Conservation (phyloP, 2,329 filamentous ascomycete genomes). For the Penicillium sp. region DNA sequence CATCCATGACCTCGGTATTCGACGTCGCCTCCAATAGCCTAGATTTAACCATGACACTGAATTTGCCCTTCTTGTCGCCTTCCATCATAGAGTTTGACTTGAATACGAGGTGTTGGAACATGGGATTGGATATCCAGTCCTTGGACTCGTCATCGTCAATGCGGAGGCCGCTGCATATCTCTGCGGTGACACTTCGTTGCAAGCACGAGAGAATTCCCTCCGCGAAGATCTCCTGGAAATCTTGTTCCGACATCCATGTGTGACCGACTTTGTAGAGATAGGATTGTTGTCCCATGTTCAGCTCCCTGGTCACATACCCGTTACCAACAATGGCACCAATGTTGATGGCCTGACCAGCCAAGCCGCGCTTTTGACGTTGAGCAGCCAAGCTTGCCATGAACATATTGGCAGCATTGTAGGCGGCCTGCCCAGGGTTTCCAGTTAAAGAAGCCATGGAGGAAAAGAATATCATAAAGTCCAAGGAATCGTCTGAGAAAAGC, state of each 20-base stretch:
- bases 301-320: conserved; percentile 20
- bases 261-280: conserved; percentile 26
- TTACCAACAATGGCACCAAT: conserved; percentile 25
- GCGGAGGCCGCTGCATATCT: conserved; percentile 22
- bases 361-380: conserved; percentile 18
- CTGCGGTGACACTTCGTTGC: conserved; percentile 9
- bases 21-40: conserved; percentile 20
- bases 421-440: conserved; percentile 34
- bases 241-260: conserved; percentile 32
- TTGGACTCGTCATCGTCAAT: conserved; percentile 27
- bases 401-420: conserved; percentile 43
- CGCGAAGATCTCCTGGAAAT: conserved; percentile 34
- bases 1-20: conserved; percentile 9
- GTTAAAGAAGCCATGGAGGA: conserved; percentile 42
- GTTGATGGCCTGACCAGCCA: conserved; percentile 23
- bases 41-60: conserved; percentile 14
- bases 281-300: conserved; percentile 25
- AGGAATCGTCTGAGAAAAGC: conserved; percentile 24
- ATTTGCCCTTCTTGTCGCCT: conserved; percentile 16
- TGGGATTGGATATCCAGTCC: conserved; percentile 23
- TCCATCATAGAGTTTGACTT: conserved; percentile 15
- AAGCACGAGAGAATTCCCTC: conserved; percentile 31
- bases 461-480: conserved; percentile 50
- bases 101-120: conserved; percentile 25
- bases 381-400: conserved; percentile 37